A percentile compares a stretch with the other conserved stretches of the same genome.
phyloP scores from a whole-genome alignment of 1,284 basidiomycete species.

The Ganoderma multipileum region DNA sequence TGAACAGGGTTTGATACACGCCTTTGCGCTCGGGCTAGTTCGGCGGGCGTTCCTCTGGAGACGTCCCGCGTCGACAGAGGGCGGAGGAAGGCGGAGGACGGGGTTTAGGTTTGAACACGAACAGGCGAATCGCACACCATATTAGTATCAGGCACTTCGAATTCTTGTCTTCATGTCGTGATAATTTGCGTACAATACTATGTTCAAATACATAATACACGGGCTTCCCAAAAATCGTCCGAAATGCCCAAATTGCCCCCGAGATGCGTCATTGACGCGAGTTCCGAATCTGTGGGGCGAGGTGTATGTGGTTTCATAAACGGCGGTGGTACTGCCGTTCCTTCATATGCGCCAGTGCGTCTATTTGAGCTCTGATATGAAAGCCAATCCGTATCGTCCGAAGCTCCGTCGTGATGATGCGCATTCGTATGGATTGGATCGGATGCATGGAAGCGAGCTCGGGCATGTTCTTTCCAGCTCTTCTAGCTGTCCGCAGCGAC shows the following conservation, averaged over 20 bases:
- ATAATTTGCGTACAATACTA: neutral
- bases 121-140: neutral
- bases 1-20: neutral
- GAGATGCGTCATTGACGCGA: neutral
- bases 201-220: neutral
- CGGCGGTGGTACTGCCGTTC: neutral
- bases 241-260: neutral
- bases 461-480: neutral
- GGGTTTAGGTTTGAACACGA: neutral
- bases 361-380: neutral
- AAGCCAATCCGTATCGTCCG: neutral
- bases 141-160: neutral
- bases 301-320: neutral
- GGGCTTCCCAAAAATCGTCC: neutral
- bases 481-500: neutral
- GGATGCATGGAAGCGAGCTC: slow-evolving; percentile 1
- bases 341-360: slow-evolving; percentile 1
- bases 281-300: neutral
- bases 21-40: neutral
- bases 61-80: neutral
- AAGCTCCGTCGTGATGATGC: neutral
- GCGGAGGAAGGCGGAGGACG: neutral
- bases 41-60: neutral
- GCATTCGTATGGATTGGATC: neutral
- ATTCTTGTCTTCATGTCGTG: neutral